Evolutionary conservation across 169 alveolate genomes (phyloP).

Genomic region (Toxoplasma gondii): DNA sequence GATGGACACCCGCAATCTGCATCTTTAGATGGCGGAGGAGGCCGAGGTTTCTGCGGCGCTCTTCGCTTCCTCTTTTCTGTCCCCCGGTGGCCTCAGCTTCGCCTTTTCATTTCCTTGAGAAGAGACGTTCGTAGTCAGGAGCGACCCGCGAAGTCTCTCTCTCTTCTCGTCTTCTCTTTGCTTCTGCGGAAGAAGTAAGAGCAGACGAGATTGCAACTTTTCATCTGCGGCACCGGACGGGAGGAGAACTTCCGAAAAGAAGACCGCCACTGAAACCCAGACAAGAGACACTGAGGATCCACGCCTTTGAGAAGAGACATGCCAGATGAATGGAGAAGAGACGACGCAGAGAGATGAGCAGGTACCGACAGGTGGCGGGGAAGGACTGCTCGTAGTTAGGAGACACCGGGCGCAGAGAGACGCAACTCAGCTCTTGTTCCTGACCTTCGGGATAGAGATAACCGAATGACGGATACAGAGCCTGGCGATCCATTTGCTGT

Average conservation of each 20-base stretch:
- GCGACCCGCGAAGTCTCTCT: neutral
- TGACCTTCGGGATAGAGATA: conserved; percentile 90
- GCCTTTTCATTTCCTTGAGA: conserved; percentile 14
- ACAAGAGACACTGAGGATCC: no score
- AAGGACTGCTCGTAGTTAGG: no score
- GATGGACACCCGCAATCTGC: no score
- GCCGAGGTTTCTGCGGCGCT: no score
- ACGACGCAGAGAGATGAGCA: no score
- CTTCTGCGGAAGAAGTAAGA: neutral
- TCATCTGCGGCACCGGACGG: neutral
- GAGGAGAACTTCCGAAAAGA: neutral
- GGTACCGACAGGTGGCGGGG: no score
- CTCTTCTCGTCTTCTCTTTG: neutral
- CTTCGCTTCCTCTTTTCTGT: neutral
- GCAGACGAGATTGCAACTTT: neutral
- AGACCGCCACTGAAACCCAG: no score
- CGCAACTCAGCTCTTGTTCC: no score
- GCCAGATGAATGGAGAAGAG: no score
- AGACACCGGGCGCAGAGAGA: no score
- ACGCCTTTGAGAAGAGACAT: no score
- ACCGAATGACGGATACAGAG: conserved; percentile 89
- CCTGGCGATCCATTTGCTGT: conserved; percentile 83
- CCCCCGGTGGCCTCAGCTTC: conserved; percentile 14
- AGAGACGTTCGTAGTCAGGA: neutral
- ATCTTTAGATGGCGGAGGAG: no score